Percentiles rank a stretch among this genome's conserved stretches.
Evolutionary conservation across 306 rosid species (phyloP).

Genomic region (Cicer judaicum): DNA sequence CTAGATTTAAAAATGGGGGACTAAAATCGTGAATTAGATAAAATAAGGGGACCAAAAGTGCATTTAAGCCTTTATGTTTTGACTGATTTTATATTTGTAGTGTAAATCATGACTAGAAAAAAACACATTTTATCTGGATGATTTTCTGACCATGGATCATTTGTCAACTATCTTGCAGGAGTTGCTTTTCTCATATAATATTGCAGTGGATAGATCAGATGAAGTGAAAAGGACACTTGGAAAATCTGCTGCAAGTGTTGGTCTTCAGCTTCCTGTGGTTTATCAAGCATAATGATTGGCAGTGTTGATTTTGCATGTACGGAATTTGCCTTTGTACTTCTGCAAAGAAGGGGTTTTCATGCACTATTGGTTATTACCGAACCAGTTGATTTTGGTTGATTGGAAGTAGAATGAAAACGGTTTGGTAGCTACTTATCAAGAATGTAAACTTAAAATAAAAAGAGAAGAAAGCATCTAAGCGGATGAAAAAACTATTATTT

Average conservation of each 20-base stretch:
- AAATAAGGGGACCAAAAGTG: too few species aligned
- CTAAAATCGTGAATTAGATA: too few species aligned
- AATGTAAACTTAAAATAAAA: constrained; percentile 11
- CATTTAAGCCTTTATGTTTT: neutral
- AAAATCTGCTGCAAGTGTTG: constrained; percentile 93
- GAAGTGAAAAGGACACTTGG: constrained; percentile 83
- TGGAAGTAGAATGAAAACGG: constrained; percentile 20
- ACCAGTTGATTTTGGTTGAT: constrained; percentile 27
- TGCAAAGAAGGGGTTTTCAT: constrained; percentile 23
- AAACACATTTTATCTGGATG: neutral
- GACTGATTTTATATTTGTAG: constrained; percentile 21
- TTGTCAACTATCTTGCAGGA: constrained; percentile 63
- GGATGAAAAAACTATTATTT: constrained; percentile 13
- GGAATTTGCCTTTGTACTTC: constrained; percentile 17
- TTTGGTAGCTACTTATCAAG: constrained; percentile 16
- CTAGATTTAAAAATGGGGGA: too few species aligned
- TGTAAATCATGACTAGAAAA: neutral
- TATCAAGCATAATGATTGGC: constrained; percentile 60
- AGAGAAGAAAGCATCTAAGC: neutral
- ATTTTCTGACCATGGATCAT: constrained; percentile 16
- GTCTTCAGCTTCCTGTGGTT: constrained; percentile 84
- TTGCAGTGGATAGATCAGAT: constrained; percentile 83
- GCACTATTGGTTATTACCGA: constrained; percentile 8
- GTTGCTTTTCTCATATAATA: constrained; percentile 83
- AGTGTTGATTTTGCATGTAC: neutral